phyloP scores from a whole-genome alignment of 2,329 filamentous ascomycete genomes.

The Cercospora sesami region DNA sequence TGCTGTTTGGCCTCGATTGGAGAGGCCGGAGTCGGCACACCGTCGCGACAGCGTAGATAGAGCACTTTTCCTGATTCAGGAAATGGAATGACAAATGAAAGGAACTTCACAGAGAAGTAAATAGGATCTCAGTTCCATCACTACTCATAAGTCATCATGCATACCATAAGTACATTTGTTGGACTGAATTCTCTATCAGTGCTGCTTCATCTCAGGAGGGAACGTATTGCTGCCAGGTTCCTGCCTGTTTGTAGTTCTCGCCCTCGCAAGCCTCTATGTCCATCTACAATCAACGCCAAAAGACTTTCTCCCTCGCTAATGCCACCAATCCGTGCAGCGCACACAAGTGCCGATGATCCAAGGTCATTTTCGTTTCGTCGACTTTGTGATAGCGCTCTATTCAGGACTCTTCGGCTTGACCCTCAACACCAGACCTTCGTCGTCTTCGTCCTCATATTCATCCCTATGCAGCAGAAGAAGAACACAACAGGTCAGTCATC shows the following conservation, averaged over 20 bases:
- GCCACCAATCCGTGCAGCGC: not conserved
- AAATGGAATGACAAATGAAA: not conserved
- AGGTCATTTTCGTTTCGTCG: not conserved
- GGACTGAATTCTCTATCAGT: not conserved
- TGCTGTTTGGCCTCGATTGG: too few relatives aligned
- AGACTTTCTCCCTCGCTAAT: not conserved
- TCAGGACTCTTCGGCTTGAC: slow-evolving; percentile 18
- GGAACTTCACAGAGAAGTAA: not conserved
- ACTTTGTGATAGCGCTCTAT: too few relatives aligned
- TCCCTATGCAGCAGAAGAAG: slow-evolving; percentile 20
- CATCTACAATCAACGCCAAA: not conserved
- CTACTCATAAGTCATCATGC: not conserved
- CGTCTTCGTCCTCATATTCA: slow-evolving; percentile 29
- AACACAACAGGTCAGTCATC: slow-evolving; percentile 24
- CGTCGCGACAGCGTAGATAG: not conserved
- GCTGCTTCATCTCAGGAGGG: not conserved
- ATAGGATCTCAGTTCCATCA: not conserved
- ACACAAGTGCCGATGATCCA: not conserved
- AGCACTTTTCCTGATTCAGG: not conserved
- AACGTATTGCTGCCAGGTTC: not conserved
- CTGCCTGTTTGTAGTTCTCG: not conserved
- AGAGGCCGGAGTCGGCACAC: too few relatives aligned
- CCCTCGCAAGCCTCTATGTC: not conserved
- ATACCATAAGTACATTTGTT: not conserved
- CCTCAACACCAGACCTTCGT: slow-evolving; percentile 26